Conservation (phyloP, 23 red algal genomes). For the Chondrus crispus region DNA sequence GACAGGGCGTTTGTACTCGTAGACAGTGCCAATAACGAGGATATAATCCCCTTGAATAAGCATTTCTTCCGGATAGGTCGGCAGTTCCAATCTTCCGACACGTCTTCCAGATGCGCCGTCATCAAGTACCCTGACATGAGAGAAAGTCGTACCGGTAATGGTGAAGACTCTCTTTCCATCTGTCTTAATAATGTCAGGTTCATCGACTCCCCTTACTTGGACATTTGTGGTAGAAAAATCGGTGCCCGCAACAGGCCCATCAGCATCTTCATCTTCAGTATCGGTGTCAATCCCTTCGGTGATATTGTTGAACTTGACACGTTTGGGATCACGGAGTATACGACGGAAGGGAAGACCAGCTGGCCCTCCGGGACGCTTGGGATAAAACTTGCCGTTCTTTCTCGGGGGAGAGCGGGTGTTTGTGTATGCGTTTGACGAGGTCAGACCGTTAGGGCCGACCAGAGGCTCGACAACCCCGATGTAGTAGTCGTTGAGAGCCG, state of each 20-base stretch:
- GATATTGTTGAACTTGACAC: constrained; percentile 23
- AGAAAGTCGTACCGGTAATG: constrained; percentile 36
- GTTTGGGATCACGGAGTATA: constrained; percentile 9
- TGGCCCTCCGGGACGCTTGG: constrained; percentile 42
- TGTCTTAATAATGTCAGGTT: constrained; percentile 66
- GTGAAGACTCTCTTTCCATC: constrained; percentile 38
- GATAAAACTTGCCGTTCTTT: background rate
- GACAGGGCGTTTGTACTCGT: background rate
- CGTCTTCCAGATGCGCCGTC: background rate
- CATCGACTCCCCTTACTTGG: constrained; percentile 55
- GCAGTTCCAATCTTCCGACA: constrained; percentile 6
- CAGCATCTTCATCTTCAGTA: background rate
- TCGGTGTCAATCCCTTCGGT: constrained; percentile 10
- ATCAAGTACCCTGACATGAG: background rate
- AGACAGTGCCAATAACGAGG: constrained; percentile 19
- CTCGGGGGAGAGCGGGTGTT: background rate
- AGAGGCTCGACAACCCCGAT: constrained; percentile 26
- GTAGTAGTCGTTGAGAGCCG: constrained; percentile 53
- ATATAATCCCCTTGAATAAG: constrained; percentile 34
- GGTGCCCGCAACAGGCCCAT: constrained; percentile 29
- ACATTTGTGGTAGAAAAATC: constrained; percentile 58
- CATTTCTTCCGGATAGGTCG: constrained; percentile 30
- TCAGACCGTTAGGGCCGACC: constrained; percentile 55
- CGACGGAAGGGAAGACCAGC: constrained; percentile 44
- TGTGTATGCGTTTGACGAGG: constrained; percentile 38